These are phyloP conservation scores for Coemansia sp. DNA, from an alignment of 192 early-diverging fungal species.

Conservation along the genomic window DNA sequence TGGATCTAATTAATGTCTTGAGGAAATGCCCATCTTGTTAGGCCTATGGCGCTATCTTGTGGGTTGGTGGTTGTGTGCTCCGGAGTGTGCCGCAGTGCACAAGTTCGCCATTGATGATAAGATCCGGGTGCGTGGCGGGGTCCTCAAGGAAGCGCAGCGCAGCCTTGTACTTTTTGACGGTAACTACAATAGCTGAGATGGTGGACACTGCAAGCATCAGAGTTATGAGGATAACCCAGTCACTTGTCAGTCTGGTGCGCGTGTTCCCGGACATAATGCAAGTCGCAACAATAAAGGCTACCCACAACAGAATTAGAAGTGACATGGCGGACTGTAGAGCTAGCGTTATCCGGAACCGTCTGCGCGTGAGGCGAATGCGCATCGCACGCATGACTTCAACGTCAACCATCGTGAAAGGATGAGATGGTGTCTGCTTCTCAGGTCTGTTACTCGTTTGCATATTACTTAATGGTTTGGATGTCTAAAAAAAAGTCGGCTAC, in stretches of 20 bases:
- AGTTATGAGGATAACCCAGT: constrained; percentile 50
- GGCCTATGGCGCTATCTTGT: not conserved
- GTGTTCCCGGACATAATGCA: constrained; percentile 15
- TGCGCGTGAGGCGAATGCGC: constrained; percentile 46
- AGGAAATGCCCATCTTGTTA: not conserved
- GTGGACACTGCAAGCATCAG: constrained; percentile 31
- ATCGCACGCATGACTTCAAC: constrained; percentile 55
- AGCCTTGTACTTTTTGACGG: constrained; percentile 35
- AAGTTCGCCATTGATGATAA: constrained; percentile 43
- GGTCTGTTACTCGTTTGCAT: constrained; percentile 11
- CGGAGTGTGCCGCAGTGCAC: constrained; percentile 11
- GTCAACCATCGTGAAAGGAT: constrained; percentile 47
- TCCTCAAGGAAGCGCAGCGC: constrained; percentile 43
- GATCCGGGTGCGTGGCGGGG: constrained; percentile 41
- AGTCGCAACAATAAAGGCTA: constrained; percentile 29
- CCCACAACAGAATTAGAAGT: constrained; percentile 38
- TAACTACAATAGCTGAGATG: constrained; percentile 38
- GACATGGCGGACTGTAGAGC: constrained; percentile 28
- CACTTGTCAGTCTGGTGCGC: constrained; percentile 34
- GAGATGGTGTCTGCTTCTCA: constrained; percentile 26
- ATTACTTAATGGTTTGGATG: not conserved
- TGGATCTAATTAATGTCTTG: too few species aligned
- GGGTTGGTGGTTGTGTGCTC: constrained; percentile 3
- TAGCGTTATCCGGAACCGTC: constrained; percentile 39
- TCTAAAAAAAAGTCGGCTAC: not conserved